Base-by-base conservation (phyloP, 2,329 filamentous ascomycete species). In the Elsinoe perseae region DNA sequence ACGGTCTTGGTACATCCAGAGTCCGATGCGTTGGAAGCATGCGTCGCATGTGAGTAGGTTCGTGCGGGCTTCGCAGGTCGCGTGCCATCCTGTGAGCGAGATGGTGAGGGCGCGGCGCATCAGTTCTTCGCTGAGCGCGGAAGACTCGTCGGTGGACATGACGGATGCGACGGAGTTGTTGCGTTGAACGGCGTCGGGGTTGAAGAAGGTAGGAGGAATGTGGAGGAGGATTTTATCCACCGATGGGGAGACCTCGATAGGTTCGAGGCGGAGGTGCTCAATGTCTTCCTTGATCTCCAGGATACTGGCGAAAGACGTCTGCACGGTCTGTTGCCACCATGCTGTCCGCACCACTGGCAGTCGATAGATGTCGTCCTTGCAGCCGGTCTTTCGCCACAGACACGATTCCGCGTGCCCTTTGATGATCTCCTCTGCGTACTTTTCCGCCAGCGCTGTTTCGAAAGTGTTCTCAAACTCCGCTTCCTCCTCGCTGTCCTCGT, bases 1-100 rank as follows among this genome's bases (percentile, higher is more conserved):
- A 36, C 79, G 64, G 82, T 80, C 69, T 85, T 90, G 69, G 69
- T 95, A 97, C 76, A 98, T 86, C 93, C 93, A 98, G 1, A 98
- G 77, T 0, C 93, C 93, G 0, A 97, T 77, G 1, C 91, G 83
- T 58, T 93, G 84, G 65, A 95, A 87, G 68, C 93, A 98, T 18
- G 89, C 87, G 58, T 85, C 80, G 69, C 93, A 98, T 3, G 83
- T 84, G 4, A 87, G 84, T 14, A 92, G 81, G 59, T 89, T 86
- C 38, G 85, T 82, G 20, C 86, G 81, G 1, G 82, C 73, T 56
- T 66, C 84, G 70, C 64, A 83, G 72, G 66, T 77, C 72, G 73
- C 75, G n/a, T 67, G 66, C 75, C 76, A 78, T 58, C 76, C 75
- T 58, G 74, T 75, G 18, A 77, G 63, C 2, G 75, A 67, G 5